These are phyloP conservation scores for Ceratocystis papillata DNA, from an alignment of 2,329 filamentous ascomycete species.

Conservation along the genomic window DNA sequence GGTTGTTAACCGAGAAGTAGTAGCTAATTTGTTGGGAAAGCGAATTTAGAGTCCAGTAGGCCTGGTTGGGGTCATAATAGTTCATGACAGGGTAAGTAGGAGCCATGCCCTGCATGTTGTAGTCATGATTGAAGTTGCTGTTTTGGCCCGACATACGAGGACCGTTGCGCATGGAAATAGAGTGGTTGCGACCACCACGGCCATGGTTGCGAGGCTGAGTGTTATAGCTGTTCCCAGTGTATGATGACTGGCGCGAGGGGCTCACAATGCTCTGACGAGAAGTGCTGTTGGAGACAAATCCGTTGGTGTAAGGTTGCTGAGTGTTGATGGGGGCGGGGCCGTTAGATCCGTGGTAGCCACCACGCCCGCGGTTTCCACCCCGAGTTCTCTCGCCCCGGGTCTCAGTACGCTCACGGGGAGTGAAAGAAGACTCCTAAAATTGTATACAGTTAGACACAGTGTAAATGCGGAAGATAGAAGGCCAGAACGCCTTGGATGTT, in stretches of 20 bases:
- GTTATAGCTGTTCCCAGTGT: conserved; percentile 21
- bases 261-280: conserved; percentile 23
- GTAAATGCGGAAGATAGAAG: background rate
- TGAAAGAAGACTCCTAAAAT: conserved; percentile 19
- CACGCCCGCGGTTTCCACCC: conserved; percentile 39
- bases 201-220: conserved; percentile 19
- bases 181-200: conserved; percentile 30
- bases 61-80: conserved; percentile 24
- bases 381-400: conserved; percentile 36
- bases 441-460: background rate
- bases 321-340: conserved; percentile 28
- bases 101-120: conserved; percentile 34
- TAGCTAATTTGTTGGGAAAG: conserved; percentile 60
- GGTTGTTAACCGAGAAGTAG: conserved; percentile 93
- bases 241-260: conserved; percentile 23
- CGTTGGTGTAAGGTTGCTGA: conserved; percentile 17
- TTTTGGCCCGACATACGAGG: conserved; percentile 25
- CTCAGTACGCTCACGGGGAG: conserved; percentile 29
- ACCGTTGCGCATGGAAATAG: conserved; percentile 34
- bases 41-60: conserved; percentile 33
- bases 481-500: background rate
- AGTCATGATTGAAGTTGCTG: conserved; percentile 31
- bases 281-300: conserved; percentile 16
- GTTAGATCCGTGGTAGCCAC: conserved; percentile 33
- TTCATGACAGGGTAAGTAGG: conserved; percentile 29